Evolutionary conservation across 768 basidiomycete genomes (phyloP), one percentile per base, ranked within the genome.

Genomic region (Tephrocybe rancida): DNA sequence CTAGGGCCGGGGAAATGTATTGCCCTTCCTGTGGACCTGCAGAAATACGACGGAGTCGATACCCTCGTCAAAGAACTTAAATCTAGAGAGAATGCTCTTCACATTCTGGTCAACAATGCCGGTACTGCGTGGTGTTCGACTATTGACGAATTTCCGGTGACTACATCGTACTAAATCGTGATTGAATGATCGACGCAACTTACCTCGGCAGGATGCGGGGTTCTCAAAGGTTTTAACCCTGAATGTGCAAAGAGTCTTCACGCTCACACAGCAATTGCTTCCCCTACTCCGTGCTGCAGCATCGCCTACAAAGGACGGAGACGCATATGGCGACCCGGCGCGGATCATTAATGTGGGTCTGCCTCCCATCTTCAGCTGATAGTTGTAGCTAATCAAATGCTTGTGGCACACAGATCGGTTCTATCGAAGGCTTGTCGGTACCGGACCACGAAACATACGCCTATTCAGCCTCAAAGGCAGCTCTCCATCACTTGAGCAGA

Each of bases 401-500:
- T 25, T 43, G 13, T 56, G 42, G 35, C 13, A 60, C 13, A 60
- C 58, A 87, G 84, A 86, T 81, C 58, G 86, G 79, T 29, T 85
- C 82, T 14, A 77, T 87, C 32, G 86, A 87, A 61, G 85, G 81
- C 9, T 58, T 79, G 3, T 59, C 62, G 18, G 77, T 85, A 3
- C 83, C 83, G 1, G 67, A 71, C 21, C 75, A 81, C 52, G 83
- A 87, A 57, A 87, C 85, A 2, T 87, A 83, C 56, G 83, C 85
- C 0, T 87, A 87, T 61, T 78, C 82, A 27, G 79, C 84, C 3
- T 81, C 80, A n/a, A 88, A 88, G 63, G 83, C 81, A 5, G 83
- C 73, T 3, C 66, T 85, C 48, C 80, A 83, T 62, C 85, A 86
- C 50, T 67, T 86, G 25, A 82, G 82, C 51, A 73, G 81, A 19